Percentiles rank a stretch among this genome's conserved stretches.
Evolutionary conservation across 768 basidiomycete species (phyloP).

Genomic region (Crassisporium funariophilum): DNA sequence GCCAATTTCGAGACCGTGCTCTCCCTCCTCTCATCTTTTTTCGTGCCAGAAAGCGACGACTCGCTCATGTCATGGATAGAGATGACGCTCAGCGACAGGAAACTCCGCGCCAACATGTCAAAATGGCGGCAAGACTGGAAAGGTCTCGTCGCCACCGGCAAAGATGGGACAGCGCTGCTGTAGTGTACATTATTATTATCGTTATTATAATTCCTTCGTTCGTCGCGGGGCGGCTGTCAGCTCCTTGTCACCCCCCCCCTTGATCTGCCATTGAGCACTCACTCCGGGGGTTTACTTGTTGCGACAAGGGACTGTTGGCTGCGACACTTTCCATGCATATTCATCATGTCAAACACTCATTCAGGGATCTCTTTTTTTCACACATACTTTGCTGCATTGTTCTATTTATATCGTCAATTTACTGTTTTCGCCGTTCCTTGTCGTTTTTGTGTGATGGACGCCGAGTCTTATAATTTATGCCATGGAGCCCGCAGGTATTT

Average conservation of each 20-base stretch:
- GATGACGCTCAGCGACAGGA: constrained; percentile 56
- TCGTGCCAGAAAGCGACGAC: constrained; percentile 91
- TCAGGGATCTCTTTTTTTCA: no score
- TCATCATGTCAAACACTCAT: no score
- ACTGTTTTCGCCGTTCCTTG: neutral
- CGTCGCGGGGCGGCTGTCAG: no score
- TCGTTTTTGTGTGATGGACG: no score
- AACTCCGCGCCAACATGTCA: constrained; percentile 67
- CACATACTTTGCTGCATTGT: neutral
- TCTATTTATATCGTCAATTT: neutral
- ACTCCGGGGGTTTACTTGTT: constrained; percentile 10
- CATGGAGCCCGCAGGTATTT: neutral
- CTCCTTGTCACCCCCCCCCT: no score
- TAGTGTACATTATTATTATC: constrained; percentile 26
- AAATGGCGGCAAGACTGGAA: constrained; percentile 85
- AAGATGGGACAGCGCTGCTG: constrained; percentile 61
- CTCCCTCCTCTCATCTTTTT: constrained; percentile 90
- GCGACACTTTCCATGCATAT: no score
- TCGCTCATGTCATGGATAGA: constrained; percentile 82
- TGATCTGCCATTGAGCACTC: constrained; percentile 13
- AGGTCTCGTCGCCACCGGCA: constrained; percentile 63
- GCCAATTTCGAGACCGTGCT: constrained; percentile 93
- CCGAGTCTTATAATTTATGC: no score
- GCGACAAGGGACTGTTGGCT: constrained; percentile 4
- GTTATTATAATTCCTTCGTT: neutral